Base-by-base conservation (phyloP, 2,329 filamentous ascomycete species). In the Cladosporium sphaerospermum region DNA sequence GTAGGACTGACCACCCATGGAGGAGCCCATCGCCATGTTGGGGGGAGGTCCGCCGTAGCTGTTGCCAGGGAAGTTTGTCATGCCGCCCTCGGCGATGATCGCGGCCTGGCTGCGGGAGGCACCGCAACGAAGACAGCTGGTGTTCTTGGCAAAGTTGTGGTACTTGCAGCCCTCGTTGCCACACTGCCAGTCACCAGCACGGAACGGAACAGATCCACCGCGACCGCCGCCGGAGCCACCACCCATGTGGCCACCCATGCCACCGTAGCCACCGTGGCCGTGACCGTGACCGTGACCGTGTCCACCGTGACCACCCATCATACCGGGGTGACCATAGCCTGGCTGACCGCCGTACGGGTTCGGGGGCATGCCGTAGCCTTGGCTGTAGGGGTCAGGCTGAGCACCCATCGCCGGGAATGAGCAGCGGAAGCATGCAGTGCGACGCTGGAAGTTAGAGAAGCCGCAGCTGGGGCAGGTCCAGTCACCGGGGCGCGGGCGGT, bases 91-190 rank as follows among this genome's bases (percentile, higher is more conserved):
- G 31, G 92, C 92, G 54, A 97, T 89, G 47, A 99, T 88, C 13
- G 92, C 91, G 55, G 93, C 93, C 58, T 88, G 89, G 56, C 92
- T 92, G 63, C 93, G 89, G 70, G 90, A 95, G 50, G 92, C 93
- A 69, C 93, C 93, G 68, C 93, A 99, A 56, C 93, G 88, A 58
- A 99, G 82, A 72, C 93, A 99, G 73, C 89, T 95, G 54, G 97
- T 92, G 65, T 99, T 99, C 82, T 99, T 99, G 57, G 93, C 93
- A 69, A 99, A 99, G 76, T 99, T 99, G 78, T 99, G 93, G 72
- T 99, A 99, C 54, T 88, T 89, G 69, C 93, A 99, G 36, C 91
- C 90, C 67, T 99, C 93, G 60, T 93, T 93, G 53, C 93, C 93
- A 67, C 93, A 99, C 73, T 96, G 96, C 93, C 93, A 99, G 68